Evolutionary conservation across 2,329 filamentous ascomycete species (phyloP).

Genomic region (Malbranchea cinnamomea): DNA sequence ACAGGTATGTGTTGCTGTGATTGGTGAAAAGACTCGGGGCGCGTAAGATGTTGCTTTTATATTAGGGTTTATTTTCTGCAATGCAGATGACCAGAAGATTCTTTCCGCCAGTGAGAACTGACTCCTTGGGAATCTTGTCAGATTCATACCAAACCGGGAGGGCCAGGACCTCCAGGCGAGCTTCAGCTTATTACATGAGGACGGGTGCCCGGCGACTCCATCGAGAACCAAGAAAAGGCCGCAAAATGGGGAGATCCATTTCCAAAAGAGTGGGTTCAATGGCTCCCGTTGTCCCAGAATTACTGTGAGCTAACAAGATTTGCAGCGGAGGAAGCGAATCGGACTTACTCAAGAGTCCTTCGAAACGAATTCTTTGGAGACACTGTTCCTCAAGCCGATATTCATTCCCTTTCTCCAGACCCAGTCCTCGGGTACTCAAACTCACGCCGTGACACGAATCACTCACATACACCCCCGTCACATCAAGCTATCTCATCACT

Average conservation of each 20-base stretch:
- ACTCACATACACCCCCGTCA: slow-evolving; percentile 68
- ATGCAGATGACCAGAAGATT: too few species aligned
- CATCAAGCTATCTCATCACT: slow-evolving; percentile 45
- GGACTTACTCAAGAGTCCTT: slow-evolving; percentile 75
- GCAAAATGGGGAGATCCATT: slow-evolving; percentile 80
- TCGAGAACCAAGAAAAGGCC: slow-evolving; percentile 72
- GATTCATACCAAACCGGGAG: slow-evolving; percentile 88
- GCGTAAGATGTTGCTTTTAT: too few species aligned
- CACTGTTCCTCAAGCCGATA: slow-evolving; percentile 67
- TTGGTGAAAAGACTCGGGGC: too few species aligned
- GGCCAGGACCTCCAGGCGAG: slow-evolving; percentile 88
- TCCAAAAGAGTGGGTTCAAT: slow-evolving; percentile 62
- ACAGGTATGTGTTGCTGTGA: slow-evolving; percentile 37
- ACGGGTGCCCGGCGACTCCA: slow-evolving; percentile 82
- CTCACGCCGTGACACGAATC: slow-evolving; percentile 47
- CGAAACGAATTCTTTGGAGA: slow-evolving; percentile 86
- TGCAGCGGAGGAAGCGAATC: slow-evolving; percentile 79
- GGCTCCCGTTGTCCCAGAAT: slow-evolving; percentile 7
- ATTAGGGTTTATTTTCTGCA: neutral
- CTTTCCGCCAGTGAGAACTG: too few species aligned
- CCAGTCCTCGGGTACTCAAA: slow-evolving; percentile 31
- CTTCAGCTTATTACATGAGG: slow-evolving; percentile 81
- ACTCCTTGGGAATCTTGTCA: slow-evolving; percentile 24
- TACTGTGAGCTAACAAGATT: slow-evolving; percentile 9
- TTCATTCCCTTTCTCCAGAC: slow-evolving; percentile 48